Evolutionary conservation across 352 stramenopile species (phyloP), one percentile per base, ranked within the genome.

Genomic region (Pythium pectinolyticum): DNA sequence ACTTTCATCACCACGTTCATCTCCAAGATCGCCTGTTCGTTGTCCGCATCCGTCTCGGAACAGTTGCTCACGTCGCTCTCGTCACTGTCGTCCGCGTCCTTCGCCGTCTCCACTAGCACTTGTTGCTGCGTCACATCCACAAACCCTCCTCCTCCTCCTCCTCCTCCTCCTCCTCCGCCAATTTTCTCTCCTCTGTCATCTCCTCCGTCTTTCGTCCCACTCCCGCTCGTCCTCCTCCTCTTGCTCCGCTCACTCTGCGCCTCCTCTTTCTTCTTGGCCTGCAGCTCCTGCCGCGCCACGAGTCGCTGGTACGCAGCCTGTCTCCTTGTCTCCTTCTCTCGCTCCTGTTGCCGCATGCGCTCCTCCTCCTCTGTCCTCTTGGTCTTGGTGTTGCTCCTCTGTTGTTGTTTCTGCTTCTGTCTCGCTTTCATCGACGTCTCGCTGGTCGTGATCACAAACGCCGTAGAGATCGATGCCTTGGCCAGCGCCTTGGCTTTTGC

Each of bases 51-150:
- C 25, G 66, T 80, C 31, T 89, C 79, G 0, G 79, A 90, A 49
- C 78, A 86, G 48, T 90, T 89, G 45, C 79, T 89, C 32, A 89
- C 80, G 1, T 92, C 83, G 28, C 80, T 90, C 2, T 61, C 68
- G 50, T 84, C 72, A 39, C 77, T 88, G 39, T 79, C 73, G 43
- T 66, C 72, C n/a, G 69, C 71, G 0, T 61, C 76, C 0, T 68
- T 48, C 15, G 28, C 41, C n/a, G 27, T 28, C 22, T 48, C 20
- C 12, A 22, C 37, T 22, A 48, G 3, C 20, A 24, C 20, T 30
- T 48, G 39, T 24, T 24, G 14, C 17, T 24, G 19, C 17, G 10
- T 32, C 39, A 61, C 41, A 22, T 40, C 27, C 11, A 57, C 48
- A 34, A 58, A 65, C 6, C 48, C 27, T 0, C n/a, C 48, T 20